phyloP scores from a whole-genome alignment of 495 filamentous ascomycete genomes.

The Aspergillus incahuasiensis region DNA sequence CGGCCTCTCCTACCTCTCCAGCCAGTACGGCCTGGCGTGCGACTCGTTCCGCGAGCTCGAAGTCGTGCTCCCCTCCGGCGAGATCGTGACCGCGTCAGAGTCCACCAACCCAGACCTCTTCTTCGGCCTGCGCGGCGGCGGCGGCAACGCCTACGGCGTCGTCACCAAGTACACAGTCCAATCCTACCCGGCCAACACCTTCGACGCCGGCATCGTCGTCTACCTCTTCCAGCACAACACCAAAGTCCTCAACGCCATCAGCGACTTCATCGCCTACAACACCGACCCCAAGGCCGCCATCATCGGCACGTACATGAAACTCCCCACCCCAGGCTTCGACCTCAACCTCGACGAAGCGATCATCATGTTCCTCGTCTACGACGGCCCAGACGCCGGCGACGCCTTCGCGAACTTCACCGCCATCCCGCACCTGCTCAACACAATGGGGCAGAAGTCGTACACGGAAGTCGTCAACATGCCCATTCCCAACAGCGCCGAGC shows the following conservation, averaged over 20 bases:
- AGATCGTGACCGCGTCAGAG: slow-evolving; percentile 3
- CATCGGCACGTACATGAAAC: slow-evolving; percentile 12
- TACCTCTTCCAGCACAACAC: slow-evolving; percentile 10
- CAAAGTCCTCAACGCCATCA: slow-evolving; percentile 5
- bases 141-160: slow-evolving; percentile 11
- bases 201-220: slow-evolving; percentile 8
- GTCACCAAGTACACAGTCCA: slow-evolving; percentile 12
- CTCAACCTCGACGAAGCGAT: slow-evolving; percentile 10
- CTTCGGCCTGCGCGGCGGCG: slow-evolving; percentile 9
- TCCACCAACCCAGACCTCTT: slow-evolving; percentile 2
- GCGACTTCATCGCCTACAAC: slow-evolving; percentile 9
- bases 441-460: slow-evolving; percentile 1
- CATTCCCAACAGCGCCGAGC: slow-evolving; percentile 4
- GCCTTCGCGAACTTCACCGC: slow-evolving; percentile 8
- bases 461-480: slow-evolving; percentile 10
- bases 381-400: not conserved
- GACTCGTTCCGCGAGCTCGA: slow-evolving; percentile 13
- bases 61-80: slow-evolving; percentile 9
- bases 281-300: slow-evolving; percentile 10
- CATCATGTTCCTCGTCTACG: slow-evolving; percentile 11
- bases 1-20: slow-evolving; percentile 11
- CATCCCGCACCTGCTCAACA: slow-evolving; percentile 8
- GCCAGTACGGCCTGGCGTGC: slow-evolving; percentile 10
- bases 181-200: slow-evolving; percentile 6
- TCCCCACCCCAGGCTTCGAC: not conserved